These are phyloP conservation scores for Eucalyptus victrix DNA, from an alignment of 345 rosid species.

Conservation along the genomic window DNA sequence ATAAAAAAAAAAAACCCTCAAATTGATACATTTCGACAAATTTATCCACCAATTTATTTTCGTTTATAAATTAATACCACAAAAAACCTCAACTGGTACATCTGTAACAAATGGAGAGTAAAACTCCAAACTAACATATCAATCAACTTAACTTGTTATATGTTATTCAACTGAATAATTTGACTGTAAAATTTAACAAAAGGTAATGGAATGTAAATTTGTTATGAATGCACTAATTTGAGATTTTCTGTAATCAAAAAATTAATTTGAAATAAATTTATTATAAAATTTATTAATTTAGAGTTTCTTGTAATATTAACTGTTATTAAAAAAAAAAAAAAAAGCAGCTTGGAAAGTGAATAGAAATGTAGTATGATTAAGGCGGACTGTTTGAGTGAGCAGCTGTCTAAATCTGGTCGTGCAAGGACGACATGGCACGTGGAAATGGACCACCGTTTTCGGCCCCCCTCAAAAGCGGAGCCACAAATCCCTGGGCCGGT, in stretches of 20 bases:
- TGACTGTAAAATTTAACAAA: accelerated
- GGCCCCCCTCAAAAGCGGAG: neutral
- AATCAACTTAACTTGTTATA: accelerated
- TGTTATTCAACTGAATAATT: accelerated
- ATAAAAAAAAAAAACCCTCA: accelerated
- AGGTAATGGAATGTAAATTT: accelerated
- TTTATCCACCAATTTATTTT: neutral
- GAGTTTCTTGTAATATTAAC: no score
- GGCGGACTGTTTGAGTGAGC: neutral
- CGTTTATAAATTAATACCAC: accelerated
- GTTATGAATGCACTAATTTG: accelerated
- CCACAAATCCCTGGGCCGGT: neutral
- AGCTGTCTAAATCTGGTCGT: neutral
- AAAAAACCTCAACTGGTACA: accelerated
- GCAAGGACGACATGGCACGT: neutral
- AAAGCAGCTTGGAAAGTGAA: neutral
- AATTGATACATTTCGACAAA: no score
- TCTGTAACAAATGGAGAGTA: accelerated
- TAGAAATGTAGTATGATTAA: no score
- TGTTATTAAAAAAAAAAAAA: no score
- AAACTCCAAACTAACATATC: no score
- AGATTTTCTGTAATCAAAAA: neutral
- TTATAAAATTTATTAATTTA: no score
- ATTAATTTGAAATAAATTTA: neutral
- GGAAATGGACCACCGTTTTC: neutral